A percentile compares a stretch with the other conserved stretches of the same genome.
These are phyloP conservation scores for Voacanga thouarsii DNA, from an alignment of 257 asterid genomes.

Conservation along the genomic window DNA sequence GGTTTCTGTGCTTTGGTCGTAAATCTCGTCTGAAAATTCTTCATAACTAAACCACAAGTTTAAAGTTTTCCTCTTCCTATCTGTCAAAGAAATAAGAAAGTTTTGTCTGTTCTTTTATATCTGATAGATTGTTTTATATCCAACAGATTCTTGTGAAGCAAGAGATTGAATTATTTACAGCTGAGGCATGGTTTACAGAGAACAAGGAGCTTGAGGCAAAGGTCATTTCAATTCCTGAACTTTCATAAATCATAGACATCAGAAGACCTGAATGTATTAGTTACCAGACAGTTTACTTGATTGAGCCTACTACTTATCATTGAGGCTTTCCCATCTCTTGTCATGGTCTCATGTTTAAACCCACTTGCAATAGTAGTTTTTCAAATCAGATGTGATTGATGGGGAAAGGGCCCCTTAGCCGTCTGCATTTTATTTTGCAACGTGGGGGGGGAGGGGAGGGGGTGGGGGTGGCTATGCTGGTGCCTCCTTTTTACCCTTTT, in stretches of 20 bases:
- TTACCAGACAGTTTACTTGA: background rate
- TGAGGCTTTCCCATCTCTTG: background rate
- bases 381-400: background rate
- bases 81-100: background rate
- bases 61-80: background rate
- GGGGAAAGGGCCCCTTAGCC: background rate
- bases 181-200: constrained; percentile 82
- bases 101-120: background rate
- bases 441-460: background rate
- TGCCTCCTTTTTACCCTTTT: background rate
- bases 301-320: background rate
- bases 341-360: background rate
- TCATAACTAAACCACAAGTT: background rate
- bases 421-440: too few relatives aligned
- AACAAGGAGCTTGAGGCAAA: constrained; percentile 60
- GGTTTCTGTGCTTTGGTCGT: background rate
- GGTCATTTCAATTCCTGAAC: constrained; percentile 35
- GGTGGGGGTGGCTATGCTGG: background rate
- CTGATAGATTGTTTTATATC: constrained; percentile 13
- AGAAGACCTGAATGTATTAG: background rate
- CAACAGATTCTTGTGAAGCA: constrained; percentile 62
- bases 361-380: background rate
- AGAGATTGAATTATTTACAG: constrained; percentile 70
- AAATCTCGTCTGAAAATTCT: background rate
- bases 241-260: background rate